Percentiles rank a stretch among this genome's conserved stretches.
phyloP scores from a whole-genome alignment of 805 yeast genomes.

The Metschnikowia arizonensis region DNA sequence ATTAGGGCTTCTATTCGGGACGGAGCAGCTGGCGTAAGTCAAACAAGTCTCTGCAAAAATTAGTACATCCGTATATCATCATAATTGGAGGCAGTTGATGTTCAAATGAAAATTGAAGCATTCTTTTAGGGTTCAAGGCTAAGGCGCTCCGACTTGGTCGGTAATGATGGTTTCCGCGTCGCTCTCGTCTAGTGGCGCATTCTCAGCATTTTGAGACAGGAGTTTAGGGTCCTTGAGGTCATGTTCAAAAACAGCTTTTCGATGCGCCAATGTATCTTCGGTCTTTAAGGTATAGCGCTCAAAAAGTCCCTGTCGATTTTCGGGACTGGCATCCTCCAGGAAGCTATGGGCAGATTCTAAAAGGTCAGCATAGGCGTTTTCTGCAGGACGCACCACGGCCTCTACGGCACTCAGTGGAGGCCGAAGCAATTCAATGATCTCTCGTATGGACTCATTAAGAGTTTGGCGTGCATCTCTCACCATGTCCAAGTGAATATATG shows the following conservation, averaged over 20 bases:
- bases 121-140: not conserved
- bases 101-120: too few species aligned
- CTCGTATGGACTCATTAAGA: constrained; percentile 15
- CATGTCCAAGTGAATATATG: constrained; percentile 15
- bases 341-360: constrained; percentile 9
- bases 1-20: too few species aligned
- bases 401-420: constrained; percentile 11
- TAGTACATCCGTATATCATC: too few species aligned
- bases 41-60: too few species aligned
- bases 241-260: constrained; percentile 3
- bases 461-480: constrained; percentile 15
- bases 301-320: constrained; percentile 9
- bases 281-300: constrained; percentile 14
- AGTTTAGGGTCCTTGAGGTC: not conserved
- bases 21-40: too few species aligned
- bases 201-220: not conserved
- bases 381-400: constrained; percentile 2
- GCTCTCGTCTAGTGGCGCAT: constrained; percentile 9
- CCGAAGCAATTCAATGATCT: constrained; percentile 16
- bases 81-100: too few species aligned
- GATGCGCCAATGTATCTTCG: constrained; percentile 14
- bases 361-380: constrained; percentile 10
- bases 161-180: constrained; percentile 18
- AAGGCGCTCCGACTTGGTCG: constrained; percentile 11
- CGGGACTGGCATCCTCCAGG: constrained; percentile 4